These are phyloP conservation scores for Mesotaenium endlicherianum DNA, from an alignment of 139 green algal species.

Conservation along the genomic window DNA sequence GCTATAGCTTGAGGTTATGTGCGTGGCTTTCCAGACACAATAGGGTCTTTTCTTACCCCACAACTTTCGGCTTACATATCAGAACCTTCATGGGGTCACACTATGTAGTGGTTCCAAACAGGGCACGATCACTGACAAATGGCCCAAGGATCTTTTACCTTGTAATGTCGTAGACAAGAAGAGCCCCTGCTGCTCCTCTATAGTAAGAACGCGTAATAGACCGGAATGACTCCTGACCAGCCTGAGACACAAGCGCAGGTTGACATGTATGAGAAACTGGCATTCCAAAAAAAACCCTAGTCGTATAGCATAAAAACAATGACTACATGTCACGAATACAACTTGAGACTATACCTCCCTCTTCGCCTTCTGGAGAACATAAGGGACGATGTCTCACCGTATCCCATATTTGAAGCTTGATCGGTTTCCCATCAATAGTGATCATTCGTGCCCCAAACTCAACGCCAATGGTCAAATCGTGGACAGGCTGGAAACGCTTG, in stretches of 20 bases:
- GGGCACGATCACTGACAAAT: too few relatives aligned
- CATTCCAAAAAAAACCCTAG: background rate
- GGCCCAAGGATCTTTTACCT: too few relatives aligned
- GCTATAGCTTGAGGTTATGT: too few relatives aligned
- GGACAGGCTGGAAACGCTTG: constrained; percentile 97
- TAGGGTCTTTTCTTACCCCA: too few relatives aligned
- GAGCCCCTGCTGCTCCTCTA: constrained; percentile 92
- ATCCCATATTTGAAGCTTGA: constrained; percentile 93
- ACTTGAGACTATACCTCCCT: too few relatives aligned
- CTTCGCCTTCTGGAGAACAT: too few relatives aligned
- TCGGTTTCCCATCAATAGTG: constrained; percentile 96
- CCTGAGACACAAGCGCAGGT: constrained; percentile 73
- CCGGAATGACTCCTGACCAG: constrained; percentile 95
- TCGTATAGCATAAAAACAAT: too few relatives aligned
- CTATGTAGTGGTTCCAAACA: too few relatives aligned
- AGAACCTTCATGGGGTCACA: too few relatives aligned
- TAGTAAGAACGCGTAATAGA: constrained; percentile 99
- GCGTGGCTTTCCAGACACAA: too few relatives aligned
- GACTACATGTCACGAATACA: too few relatives aligned
- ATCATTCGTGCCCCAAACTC: constrained; percentile 98
- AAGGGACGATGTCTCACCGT: constrained; percentile 47
- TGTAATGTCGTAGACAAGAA: constrained; percentile 99
- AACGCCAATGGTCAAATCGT: constrained; percentile 83
- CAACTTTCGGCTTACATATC: too few relatives aligned
- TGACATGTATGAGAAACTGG: background rate